phyloP scores from a whole-genome alignment of 305 asterid genomes.

The Solanum aculeatissimum region DNA sequence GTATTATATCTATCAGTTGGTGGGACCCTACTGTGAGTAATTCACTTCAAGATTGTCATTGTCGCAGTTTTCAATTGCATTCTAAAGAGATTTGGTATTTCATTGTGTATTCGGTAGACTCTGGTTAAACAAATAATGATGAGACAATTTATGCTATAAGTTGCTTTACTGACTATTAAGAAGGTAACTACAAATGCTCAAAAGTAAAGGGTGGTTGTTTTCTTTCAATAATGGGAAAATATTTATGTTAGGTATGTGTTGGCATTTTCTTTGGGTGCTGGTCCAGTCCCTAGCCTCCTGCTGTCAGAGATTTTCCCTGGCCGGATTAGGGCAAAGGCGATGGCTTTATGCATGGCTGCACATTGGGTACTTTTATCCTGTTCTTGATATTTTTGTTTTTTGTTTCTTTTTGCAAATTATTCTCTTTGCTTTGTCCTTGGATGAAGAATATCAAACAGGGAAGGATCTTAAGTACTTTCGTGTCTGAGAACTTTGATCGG shows the following conservation, averaged over 20 bases:
- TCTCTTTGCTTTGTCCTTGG: neutral
- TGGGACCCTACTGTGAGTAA: constrained; percentile 85
- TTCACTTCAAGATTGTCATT: neutral
- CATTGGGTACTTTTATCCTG: constrained; percentile 60
- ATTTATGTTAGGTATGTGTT: constrained; percentile 52
- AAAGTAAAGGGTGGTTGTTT: neutral
- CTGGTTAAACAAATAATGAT: neutral
- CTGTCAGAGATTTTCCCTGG: constrained; percentile 84
- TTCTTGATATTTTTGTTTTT: neutral
- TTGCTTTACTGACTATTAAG: neutral
- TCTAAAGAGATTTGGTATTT: neutral
- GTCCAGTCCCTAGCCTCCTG: constrained; percentile 86
- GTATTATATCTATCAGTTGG: constrained; percentile 60
- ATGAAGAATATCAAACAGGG: neutral
- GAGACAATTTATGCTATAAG: neutral
- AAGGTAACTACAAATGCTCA: neutral
- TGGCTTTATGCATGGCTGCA: constrained; percentile 91
- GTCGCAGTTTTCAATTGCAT: neutral
- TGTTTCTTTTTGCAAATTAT: neutral
- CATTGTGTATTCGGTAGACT: neutral
- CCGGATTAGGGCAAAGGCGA: constrained; percentile 85
- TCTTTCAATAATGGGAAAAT: neutral
- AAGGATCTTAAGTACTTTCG: neutral
- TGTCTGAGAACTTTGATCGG: neutral
- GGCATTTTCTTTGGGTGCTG: constrained; percentile 80